phyloP scores from a whole-genome alignment of 305 asterid species.

The Solanum aculeatissimum region DNA sequence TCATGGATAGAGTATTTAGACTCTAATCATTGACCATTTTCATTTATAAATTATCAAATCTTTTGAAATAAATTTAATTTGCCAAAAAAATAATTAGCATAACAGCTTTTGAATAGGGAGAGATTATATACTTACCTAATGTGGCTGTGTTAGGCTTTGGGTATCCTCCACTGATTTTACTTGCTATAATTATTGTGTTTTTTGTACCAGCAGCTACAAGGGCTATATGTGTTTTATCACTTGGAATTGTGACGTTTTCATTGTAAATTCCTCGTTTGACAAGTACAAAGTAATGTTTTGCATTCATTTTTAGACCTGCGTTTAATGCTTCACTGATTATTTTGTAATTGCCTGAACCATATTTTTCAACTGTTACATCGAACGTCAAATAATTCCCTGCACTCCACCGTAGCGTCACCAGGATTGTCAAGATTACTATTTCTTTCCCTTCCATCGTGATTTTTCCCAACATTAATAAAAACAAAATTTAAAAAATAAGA shows the following conservation, averaged over 20 bases:
- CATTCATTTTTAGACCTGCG: constrained; percentile 19
- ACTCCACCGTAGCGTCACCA: neutral
- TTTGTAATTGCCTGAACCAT: constrained; percentile 52
- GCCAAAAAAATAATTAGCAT: no score
- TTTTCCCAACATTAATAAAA: neutral
- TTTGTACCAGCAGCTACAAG: constrained; percentile 61
- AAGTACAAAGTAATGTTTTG: constrained; percentile 21
- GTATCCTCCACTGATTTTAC: constrained; percentile 17
- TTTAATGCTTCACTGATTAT: constrained; percentile 37
- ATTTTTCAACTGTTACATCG: constrained; percentile 32
- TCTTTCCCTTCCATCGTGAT: neutral
- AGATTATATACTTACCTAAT: constrained; percentile 17
- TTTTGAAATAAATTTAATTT: no score
- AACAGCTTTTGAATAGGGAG: no score
- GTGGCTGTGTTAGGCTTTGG: constrained; percentile 39
- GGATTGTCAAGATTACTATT: neutral
- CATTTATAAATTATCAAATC: no score
- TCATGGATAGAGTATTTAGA: no score
- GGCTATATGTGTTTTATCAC: constrained; percentile 24
- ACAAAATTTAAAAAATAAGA: no score
- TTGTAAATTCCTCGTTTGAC: constrained; percentile 58
- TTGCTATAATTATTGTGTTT: constrained; percentile 47
- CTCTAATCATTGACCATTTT: no score
- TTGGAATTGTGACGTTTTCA: constrained; percentile 43
- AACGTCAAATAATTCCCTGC: neutral